Base-by-base conservation (phyloP, 1,284 basidiomycete genomes). In the Peniophora sp. region DNA sequence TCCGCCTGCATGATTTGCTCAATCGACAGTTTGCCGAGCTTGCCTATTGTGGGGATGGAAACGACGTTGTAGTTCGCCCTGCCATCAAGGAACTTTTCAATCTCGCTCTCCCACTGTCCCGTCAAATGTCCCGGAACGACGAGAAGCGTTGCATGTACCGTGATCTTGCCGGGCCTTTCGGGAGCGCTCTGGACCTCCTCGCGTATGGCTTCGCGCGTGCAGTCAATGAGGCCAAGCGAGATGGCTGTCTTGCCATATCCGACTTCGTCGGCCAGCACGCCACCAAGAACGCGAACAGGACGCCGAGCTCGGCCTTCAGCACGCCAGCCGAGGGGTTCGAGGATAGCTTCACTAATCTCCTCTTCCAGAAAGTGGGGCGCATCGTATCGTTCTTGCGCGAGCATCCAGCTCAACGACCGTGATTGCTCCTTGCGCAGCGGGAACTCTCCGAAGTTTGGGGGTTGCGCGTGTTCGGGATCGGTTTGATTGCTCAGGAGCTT, bases 201-300 rank as follows among this genome's bases (percentile, higher is more conserved):
- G 51, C 74, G 72, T 24, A 88, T 78, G 36, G 74, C 67, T 57
- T 79, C 75, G 49, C 68, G 70, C 51, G 79, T 75, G 60, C 81
- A 85, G 60, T 88, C 85, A 55, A 96, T 87, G 50, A 97, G 75
- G 8, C 88, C 94, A 20, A 97, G 77, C 1, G 92, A 93, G 58
- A 97, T 97, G 23, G 93, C 93, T 0, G 94, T 97, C 71, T 97
- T 97, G 32, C 94, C 94, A 63, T 97, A 97, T 47, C 95, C 94
- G 57, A 97, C 94, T 65, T 96, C 88, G 61, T 97, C 94, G 9
- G 95, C 95, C 45, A 97, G 80, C 48, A 97, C 94, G 23, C 95
- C 95, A 14, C 94, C 95, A 47, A 89, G 78, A 22, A 97, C 71
- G 54, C 72, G 75, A 48, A 92, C 78, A 0, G 83, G 78, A 20